phyloP scores from a whole-genome alignment of 1,284 basidiomycete species.

The Gymnopus androsaceus region DNA sequence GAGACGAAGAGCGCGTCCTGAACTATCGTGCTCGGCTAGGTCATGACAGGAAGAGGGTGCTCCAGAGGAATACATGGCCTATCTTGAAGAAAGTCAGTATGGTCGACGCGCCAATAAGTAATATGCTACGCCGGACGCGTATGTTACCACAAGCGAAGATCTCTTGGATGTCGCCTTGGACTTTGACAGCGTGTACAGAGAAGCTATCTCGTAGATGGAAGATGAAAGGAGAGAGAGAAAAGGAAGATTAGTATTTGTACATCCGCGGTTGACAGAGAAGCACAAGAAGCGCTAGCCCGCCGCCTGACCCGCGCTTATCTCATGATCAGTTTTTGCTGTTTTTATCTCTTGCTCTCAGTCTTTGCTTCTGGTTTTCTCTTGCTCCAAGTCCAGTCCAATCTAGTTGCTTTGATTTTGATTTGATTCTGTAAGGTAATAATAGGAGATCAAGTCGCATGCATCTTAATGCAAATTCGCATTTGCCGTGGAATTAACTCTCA shows the following conservation, averaged over 20 bases:
- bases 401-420: too few relatives aligned
- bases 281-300: neutral
- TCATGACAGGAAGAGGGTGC: slow-evolving; percentile 3
- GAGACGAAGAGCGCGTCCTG: slow-evolving; percentile 29
- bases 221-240: neutral
- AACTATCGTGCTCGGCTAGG: slow-evolving; percentile 25
- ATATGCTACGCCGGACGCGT: slow-evolving; percentile 27
- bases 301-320: too few relatives aligned
- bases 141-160: slow-evolving; percentile 35
- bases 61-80: slow-evolving; percentile 22
- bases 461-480: too few relatives aligned
- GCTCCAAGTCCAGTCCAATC: too few relatives aligned
- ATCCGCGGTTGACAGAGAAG: neutral
- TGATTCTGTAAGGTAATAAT: too few relatives aligned
- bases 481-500: too few relatives aligned
- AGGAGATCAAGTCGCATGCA: too few relatives aligned
- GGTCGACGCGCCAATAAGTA: neutral
- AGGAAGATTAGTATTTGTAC: neutral
- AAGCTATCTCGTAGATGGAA: slow-evolving; percentile 17
- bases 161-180: slow-evolving; percentile 28
- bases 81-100: slow-evolving; percentile 19
- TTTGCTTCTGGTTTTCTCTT: too few relatives aligned
- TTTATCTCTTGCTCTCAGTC: too few relatives aligned
- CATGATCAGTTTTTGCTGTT: too few relatives aligned
- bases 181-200: slow-evolving; percentile 27